Evolutionary conservation across 202 grass and related monocot genomes (phyloP), one percentile per base, ranked within the genome.

Genomic region (Setaria italica): DNA sequence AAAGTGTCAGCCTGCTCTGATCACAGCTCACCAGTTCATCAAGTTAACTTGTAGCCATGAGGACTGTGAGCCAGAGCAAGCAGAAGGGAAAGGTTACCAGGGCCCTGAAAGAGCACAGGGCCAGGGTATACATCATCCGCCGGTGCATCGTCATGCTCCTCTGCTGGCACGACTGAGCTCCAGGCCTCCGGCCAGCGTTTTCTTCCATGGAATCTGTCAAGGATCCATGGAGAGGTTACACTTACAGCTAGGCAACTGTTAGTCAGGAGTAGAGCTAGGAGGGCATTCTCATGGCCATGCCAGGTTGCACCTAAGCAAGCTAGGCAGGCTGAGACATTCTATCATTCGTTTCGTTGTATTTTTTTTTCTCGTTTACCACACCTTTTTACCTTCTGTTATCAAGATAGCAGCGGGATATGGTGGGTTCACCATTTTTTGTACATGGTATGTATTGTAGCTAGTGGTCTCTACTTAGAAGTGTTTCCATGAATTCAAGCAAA

Each of bases 61-160:
- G 85, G 89, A 86, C 80, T 45, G 53, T 77, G 77, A 88, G 45
- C 72, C 84, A 81, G 82, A 79, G 86, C 53, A 94, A 94, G 70
- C 83, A 83, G 68, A 87, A 81, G 69, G 88, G 91, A 20, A 92
- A 87, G 66, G 32, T 93, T 37, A 42, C 72, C 77, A 91, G 90
- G 80, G 84, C 77, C 54, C 67, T 95, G 3, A 93, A 89, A 50
- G 90, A 95, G 84, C 88, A 89, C 13, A 85, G 90, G 75, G 80
- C 93, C 68, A 93, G 85, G 86, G 73, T 95, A 29, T 93, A 95
- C 63, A 93, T 95, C 73, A 91, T 95, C 76, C 86, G 90, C 11
- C 84, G 88, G 4, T 95, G 93, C 86, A 89, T 95, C 74, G 57
- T 95, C 86, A 91, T 93, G 93, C 93, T 95, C 58, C 84, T 93